Evolutionary conservation across 306 rosid genomes (phyloP), one percentile per base, ranked within the genome.

Genomic region (Fragaria ananassa): DNA sequence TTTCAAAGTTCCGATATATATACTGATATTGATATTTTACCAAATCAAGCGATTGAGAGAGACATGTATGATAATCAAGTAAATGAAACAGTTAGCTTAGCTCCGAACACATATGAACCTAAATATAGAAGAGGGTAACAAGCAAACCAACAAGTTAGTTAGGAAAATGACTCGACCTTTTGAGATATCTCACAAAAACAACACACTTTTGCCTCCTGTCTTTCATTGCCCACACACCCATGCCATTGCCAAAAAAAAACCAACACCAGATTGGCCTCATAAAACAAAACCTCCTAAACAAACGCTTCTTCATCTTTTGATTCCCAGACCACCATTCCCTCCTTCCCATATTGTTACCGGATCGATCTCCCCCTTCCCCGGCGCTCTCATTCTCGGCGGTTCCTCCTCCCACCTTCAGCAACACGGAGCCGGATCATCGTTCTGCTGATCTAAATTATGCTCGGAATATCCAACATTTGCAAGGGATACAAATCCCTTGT

Each of bases 391-490:
- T 60, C 83, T 91, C 86, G 96, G 93, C 85, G 68, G 89, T 88
- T 64, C 80, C 81, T 21, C 57, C 80, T 42, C 53, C 71, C 84
- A 58, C 94, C 83, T 27, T 87, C 86, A 25, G 78, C 80, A 13
- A 82, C 44, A 35, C 70, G 29, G 44, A 87, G 35, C 51, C 86
- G 9, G 97, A 91, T 83, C 73, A 8, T 64, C 8, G 23, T 34
- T 31, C 18, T 31, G 44, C 44, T 31, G 42, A 31, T 88, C 68
- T 79, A 84, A 76, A 50, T 65, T 58, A 46, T 91, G 80, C 84
- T 89, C 35, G 85, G 89, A 65, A 81, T 91, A 27, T 76, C 91
- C 25, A 87, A 88, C 11, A 74, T 93, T 11, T 68, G 89, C 88
- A 91, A 84, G 78, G 94, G 73, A 44, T 83, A 78, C 74, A 85